Evolutionary conservation across 2,329 filamentous ascomycete genomes (phyloP), one percentile per base, ranked within the genome.

Genomic region (Talaromyces sp.): DNA sequence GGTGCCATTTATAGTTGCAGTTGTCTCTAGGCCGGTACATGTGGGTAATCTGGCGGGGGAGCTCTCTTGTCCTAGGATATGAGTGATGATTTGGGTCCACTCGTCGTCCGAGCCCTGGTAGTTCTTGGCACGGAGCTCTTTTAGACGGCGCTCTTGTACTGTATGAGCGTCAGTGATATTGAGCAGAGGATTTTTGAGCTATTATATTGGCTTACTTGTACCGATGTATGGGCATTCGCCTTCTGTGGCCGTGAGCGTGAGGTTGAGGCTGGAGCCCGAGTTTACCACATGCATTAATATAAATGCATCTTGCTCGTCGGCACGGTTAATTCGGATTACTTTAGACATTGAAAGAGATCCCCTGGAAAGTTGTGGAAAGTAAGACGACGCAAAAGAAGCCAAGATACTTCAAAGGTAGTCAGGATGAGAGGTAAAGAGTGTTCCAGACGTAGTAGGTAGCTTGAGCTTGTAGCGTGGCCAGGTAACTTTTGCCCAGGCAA

Each of bases 221-320:
- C 72, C 70, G 19, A 75, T 71, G 66, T 81, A 86, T 11, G 82
- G 77, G 49, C 70, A 72, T 56, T 83, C 79, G 42, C 81, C 80
- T 65, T 87, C 83, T 22, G 83, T 86, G 20, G 80, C 84, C 10
- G 80, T 71, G 24, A 87, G 72, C 49, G 77, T 77, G 33, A 86
- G 65, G 61, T 86, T 81, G 9, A 86, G 70, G 55, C 69, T 54
- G 49, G 66, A 58, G n/a, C 69, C 66, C 11, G 64, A 56, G 17
- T 56, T 70, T 43, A 70, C 67, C 51, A 83, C 75, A 58, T 82
- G 75, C 29, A 85, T 64, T 14, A 86, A 72, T 19, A 85, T 72
- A 60, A 70, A 75, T 11, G 66, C 64, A 17, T 64, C 63, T 14
- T 62, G 60, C 17, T 70, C 64, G 51, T 77, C 76, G 37, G 77